Conservation (phyloP, 441 rosid species). For the Geranium incanum region DNA sequence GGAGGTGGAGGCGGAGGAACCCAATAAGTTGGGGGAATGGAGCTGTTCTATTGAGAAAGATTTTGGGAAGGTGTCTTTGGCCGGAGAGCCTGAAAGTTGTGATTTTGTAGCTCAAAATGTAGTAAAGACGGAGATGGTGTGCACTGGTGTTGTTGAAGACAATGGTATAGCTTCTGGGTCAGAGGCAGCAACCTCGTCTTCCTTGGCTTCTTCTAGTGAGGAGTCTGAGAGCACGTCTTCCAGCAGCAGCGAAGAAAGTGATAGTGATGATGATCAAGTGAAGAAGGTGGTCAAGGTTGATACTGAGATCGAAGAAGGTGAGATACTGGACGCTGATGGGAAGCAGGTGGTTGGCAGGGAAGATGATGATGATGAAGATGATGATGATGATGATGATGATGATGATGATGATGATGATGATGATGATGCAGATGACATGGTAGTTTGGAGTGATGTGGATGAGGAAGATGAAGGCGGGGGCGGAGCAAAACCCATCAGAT, state of each 20-base stretch:
- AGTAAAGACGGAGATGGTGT: slow-evolving; percentile 9
- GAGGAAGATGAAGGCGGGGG: slow-evolving; percentile 30
- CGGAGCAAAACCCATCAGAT: slow-evolving; percentile 52
- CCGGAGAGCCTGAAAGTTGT: slow-evolving; percentile 9
- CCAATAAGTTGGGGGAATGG: slow-evolving; percentile 23
- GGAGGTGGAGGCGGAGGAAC: slow-evolving; percentile 29
- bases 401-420: not conserved
- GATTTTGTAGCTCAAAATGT: slow-evolving; percentile 13
- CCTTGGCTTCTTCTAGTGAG: slow-evolving; percentile 24
- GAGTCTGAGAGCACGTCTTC: slow-evolving; percentile 14
- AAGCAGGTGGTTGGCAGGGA: slow-evolving; percentile 25
- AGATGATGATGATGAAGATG: slow-evolving; percentile 13
- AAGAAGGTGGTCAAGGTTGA: slow-evolving; percentile 23
- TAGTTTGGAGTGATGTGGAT: slow-evolving; percentile 20
- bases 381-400: slow-evolving; percentile 5
- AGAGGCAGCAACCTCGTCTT: slow-evolving; percentile 27
- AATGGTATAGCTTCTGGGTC: slow-evolving; percentile 32
- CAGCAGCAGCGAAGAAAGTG: slow-evolving; percentile 11
- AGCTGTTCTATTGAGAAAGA: slow-evolving; percentile 43
- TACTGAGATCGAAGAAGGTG: slow-evolving; percentile 80
- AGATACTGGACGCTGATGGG: slow-evolving; percentile 43
- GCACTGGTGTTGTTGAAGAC: slow-evolving; percentile 22
- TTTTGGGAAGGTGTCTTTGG: slow-evolving; percentile 46
- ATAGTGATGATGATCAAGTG: slow-evolving; percentile 17
- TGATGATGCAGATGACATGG: slow-evolving; percentile 13